Evolutionary conservation across 2,329 filamentous ascomycete species (phyloP).

Genomic region (Colletotrichum tabaci): DNA sequence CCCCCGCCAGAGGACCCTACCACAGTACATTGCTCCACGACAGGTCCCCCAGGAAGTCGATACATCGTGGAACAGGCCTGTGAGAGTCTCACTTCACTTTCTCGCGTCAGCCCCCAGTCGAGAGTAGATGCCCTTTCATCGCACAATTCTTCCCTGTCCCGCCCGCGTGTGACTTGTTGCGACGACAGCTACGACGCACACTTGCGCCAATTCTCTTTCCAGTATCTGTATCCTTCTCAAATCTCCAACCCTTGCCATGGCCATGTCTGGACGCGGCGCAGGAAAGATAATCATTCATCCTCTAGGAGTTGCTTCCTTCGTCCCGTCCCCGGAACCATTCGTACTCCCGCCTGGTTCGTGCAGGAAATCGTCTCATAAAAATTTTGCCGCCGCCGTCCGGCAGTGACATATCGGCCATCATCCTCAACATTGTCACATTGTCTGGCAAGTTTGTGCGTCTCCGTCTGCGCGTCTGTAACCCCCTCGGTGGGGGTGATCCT

Average conservation of each 20-base stretch:
- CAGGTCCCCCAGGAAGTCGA: conserved; percentile 1
- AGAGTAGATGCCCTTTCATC: conserved; percentile 6
- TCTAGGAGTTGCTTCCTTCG: conserved; percentile 36
- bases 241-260: conserved; percentile 34
- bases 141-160: conserved; percentile 16
- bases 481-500: conserved; percentile 25
- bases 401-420: conserved; percentile 19
- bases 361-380: conserved; percentile 27
- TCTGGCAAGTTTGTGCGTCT: conserved; percentile 31
- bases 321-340: conserved; percentile 6
- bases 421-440: conserved; percentile 17
- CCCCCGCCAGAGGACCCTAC: conserved; percentile 24
- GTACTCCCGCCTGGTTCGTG: conserved; percentile 14
- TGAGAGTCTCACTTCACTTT: conserved; percentile 18
- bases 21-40: too few species aligned
- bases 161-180: conserved; percentile 20
- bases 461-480: conserved; percentile 32
- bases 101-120: conserved; percentile 22
- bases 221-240: neutral
- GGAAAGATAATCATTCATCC: conserved; percentile 18
- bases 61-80: conserved; percentile 32
- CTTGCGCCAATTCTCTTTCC: conserved; percentile 23
- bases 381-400: conserved; percentile 15
- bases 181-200: conserved; percentile 4
- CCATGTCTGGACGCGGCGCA: conserved; percentile 33